Percentiles rank a stretch among this genome's conserved stretches.
phyloP scores from a whole-genome alignment of 2,329 filamentous ascomycete genomes.

The Aureobasidium subglaciale region DNA sequence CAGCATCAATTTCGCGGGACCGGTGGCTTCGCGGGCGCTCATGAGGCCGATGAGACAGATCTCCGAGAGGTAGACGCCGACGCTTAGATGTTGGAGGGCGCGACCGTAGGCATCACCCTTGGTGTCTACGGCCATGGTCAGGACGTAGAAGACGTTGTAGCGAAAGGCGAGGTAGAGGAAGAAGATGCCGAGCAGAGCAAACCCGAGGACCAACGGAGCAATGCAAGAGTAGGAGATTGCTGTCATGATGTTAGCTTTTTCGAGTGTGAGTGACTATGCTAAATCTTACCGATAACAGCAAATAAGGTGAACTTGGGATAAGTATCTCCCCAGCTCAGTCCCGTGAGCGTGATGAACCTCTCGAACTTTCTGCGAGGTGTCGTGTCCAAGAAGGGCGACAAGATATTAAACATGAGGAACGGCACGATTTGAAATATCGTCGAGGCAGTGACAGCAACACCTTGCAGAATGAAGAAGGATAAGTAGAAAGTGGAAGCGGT shows the following conservation, averaged over 20 bases:
- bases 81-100: constrained; percentile 38
- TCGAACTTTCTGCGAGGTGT: constrained; percentile 40
- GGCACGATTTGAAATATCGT: constrained; percentile 25
- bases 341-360: constrained; percentile 34
- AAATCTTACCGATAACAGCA: constrained; percentile 28
- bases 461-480: constrained; percentile 31
- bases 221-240: constrained; percentile 41
- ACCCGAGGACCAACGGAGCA: constrained; percentile 39
- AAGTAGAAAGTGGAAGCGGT: constrained; percentile 33
- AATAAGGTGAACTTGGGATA: constrained; percentile 34
- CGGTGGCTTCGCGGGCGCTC: constrained; percentile 33
- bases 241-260: not conserved
- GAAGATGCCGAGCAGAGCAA: constrained; percentile 35
- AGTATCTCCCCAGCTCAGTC: constrained; percentile 37
- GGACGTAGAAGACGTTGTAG: constrained; percentile 43
- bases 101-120: constrained; percentile 37
- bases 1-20: constrained; percentile 36
- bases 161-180: constrained; percentile 42
- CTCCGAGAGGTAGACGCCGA: constrained; percentile 40
- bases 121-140: constrained; percentile 38
- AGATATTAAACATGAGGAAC: constrained; percentile 25
- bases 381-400: constrained; percentile 29
- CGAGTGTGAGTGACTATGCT: not conserved
- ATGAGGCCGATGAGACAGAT: constrained; percentile 41
- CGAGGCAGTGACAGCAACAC: constrained; percentile 23